Evolutionary conservation across 2,329 filamentous ascomycete genomes (phyloP).

Genomic region (Xylariaceae sp.): DNA sequence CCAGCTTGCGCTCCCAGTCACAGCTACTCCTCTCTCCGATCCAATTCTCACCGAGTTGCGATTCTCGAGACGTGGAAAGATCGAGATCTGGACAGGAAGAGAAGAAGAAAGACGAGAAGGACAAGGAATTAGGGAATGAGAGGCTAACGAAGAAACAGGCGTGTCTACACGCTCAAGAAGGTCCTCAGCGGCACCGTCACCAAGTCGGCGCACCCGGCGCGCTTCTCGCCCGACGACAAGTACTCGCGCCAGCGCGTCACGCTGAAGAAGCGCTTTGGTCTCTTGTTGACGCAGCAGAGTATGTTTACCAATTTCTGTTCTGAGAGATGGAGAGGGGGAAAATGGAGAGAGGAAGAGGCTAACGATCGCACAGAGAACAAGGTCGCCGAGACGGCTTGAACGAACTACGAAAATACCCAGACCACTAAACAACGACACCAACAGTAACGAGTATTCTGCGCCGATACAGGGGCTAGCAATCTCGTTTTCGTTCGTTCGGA

Average conservation of each 20-base stretch:
- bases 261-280: constrained; percentile 85
- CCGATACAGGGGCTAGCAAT: too few species aligned
- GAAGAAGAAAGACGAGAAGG: too few species aligned
- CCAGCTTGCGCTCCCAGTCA: background rate
- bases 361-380: constrained; percentile 27
- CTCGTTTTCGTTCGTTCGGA: too few species aligned
- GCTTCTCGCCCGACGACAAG: constrained; percentile 98
- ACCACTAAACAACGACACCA: background rate
- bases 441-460: too few species aligned
- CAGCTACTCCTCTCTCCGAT: too few species aligned
- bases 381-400: constrained; percentile 27
- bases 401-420: background rate
- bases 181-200: constrained; percentile 77
- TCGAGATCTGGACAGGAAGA: too few species aligned
- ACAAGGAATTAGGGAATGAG: too few species aligned
- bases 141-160: too few species aligned
- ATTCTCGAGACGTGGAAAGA: too few species aligned
- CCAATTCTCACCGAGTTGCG: too few species aligned
- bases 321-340: too few species aligned
- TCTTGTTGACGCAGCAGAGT: constrained; percentile 77
- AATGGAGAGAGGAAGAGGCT: background rate
- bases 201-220: constrained; percentile 90
- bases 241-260: constrained; percentile 95
- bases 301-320: constrained; percentile 26
- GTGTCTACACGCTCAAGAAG: constrained; percentile 94